A percentile compares a stretch with the other conserved stretches of the same genome.
These are phyloP conservation scores for Yamadazyma sp. DNA, from an alignment of 1,139 yeast species.

Conservation along the genomic window DNA sequence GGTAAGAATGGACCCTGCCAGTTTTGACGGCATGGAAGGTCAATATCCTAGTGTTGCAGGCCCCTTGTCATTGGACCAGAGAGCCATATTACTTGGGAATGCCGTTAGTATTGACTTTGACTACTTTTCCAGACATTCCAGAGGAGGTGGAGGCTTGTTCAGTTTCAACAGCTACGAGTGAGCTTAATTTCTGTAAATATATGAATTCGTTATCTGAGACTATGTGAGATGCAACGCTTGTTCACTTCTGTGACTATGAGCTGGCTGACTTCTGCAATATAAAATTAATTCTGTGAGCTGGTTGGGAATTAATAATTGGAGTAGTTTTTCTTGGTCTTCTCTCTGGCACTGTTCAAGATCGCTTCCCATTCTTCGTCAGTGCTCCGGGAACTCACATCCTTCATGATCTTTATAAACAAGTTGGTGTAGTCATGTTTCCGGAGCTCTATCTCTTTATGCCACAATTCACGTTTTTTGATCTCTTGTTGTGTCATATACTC, in stretches of 20 bases:
- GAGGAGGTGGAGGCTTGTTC: slow-evolving; percentile 47
- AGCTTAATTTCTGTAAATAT: too few species aligned
- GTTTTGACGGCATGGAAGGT: slow-evolving; percentile 51
- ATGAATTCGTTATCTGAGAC: too few species aligned
- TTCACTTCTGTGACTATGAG: too few species aligned
- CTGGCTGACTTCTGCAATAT: too few species aligned
- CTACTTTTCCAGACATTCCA: slow-evolving; percentile 86
- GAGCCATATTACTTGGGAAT: slow-evolving; percentile 82
- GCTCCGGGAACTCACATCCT: slow-evolving; percentile 33
- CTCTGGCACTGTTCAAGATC: slow-evolving; percentile 32
- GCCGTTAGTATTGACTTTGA: slow-evolving; percentile 94
- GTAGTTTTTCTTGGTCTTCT: slow-evolving; percentile 15
- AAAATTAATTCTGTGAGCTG: too few species aligned
- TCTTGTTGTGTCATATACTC: slow-evolving; percentile 26
- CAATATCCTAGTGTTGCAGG: slow-evolving; percentile 42
- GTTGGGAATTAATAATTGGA: too few species aligned
- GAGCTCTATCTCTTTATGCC: slow-evolving; percentile 44
- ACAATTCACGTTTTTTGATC: slow-evolving; percentile 33
- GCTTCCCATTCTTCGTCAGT: slow-evolving; percentile 48
- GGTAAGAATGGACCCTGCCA: slow-evolving; percentile 74
- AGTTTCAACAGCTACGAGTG: slow-evolving; percentile 38
- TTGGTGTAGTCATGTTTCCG: slow-evolving; percentile 60
- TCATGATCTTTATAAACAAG: slow-evolving; percentile 47
- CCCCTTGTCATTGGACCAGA: slow-evolving; percentile 68
- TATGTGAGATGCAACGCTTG: too few species aligned